phyloP scores from a whole-genome alignment of 768 basidiomycete genomes.

The Hemileccinum rubropunctum region DNA sequence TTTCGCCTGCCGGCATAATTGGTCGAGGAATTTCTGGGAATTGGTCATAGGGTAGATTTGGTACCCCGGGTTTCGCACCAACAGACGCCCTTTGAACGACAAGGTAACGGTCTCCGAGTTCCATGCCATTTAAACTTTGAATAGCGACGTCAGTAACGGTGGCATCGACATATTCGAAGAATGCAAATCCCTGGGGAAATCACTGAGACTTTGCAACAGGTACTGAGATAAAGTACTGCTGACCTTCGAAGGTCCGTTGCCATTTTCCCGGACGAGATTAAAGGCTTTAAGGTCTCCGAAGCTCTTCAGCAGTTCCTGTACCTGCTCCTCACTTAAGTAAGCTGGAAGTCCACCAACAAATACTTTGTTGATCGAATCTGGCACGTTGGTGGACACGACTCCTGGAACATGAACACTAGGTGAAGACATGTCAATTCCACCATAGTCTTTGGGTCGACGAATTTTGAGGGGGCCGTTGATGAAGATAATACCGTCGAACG shows the following conservation, averaged over 20 bases:
- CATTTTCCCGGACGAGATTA: slow-evolving; percentile 95
- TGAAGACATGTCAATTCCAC: slow-evolving; percentile 64
- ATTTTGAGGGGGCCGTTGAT: slow-evolving; percentile 95
- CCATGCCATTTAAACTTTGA: slow-evolving; percentile 95
- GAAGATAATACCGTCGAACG: slow-evolving; percentile 96
- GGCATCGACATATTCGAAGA: slow-evolving; percentile 96
- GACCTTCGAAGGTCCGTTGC: slow-evolving; percentile 86
- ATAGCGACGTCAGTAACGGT: slow-evolving; percentile 92
- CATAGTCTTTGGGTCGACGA: slow-evolving; percentile 95
- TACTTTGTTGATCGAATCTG: slow-evolving; percentile 96
- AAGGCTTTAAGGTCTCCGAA: slow-evolving; percentile 98
- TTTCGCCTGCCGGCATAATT: slow-evolving; percentile 83
- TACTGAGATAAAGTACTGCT: slow-evolving; percentile 7
- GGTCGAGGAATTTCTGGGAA: slow-evolving; percentile 84
- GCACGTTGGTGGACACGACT: slow-evolving; percentile 94
- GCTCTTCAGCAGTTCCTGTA: slow-evolving; percentile 94
- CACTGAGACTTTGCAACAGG: not conserved
- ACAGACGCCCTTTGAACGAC: slow-evolving; percentile 97
- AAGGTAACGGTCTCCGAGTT: slow-evolving; percentile 91
- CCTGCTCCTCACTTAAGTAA: slow-evolving; percentile 97
- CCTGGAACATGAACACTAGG: slow-evolving; percentile 85
- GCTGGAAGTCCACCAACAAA: slow-evolving; percentile 95
- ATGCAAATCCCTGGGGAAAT: slow-evolving; percentile 83
- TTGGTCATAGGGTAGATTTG: slow-evolving; percentile 70
- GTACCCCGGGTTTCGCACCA: slow-evolving; percentile 76